Evolutionary conservation across 192 early-diverging fungal genomes (phyloP).

Genomic region (Linnemannia exigua): DNA sequence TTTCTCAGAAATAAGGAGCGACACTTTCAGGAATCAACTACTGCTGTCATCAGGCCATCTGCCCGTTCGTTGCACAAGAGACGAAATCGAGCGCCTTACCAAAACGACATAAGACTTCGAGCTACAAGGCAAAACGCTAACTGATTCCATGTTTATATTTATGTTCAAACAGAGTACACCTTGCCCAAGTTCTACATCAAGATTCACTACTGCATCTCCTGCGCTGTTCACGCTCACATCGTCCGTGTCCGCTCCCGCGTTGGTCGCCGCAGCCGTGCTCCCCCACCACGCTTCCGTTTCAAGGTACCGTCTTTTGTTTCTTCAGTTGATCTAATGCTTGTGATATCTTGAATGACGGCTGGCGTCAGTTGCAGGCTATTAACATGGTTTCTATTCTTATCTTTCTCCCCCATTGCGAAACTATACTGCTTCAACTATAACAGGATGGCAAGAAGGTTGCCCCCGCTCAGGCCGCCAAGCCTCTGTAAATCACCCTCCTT

Average conservation of each 20-base stretch:
- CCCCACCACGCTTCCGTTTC: slow-evolving; percentile 93
- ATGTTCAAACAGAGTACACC: slow-evolving; percentile 76
- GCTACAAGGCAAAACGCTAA: background rate
- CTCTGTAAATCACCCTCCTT: slow-evolving; percentile 55
- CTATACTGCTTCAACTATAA: slow-evolving; percentile 5
- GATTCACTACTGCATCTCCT: slow-evolving; percentile 98
- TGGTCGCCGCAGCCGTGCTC: slow-evolving; percentile 92
- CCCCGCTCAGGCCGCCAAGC: slow-evolving; percentile 57
- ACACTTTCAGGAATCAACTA: background rate
- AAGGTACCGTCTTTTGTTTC: slow-evolving; percentile 58
- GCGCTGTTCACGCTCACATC: slow-evolving; percentile 95
- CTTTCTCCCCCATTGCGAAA: background rate
- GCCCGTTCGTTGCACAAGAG: background rate
- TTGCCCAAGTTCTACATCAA: slow-evolving; percentile 99
- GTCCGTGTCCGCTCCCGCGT: slow-evolving; percentile 94
- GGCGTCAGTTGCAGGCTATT: background rate
- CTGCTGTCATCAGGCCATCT: background rate
- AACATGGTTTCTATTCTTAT: background rate
- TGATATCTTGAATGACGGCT: too few species aligned
- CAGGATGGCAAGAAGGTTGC: slow-evolving; percentile 75
- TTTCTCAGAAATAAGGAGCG: background rate
- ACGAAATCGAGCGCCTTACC: too few species aligned
- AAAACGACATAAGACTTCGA: background rate
- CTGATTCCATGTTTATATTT: background rate
- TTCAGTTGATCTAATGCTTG: too few species aligned